Evolutionary conservation across 495 filamentous ascomycete genomes (phyloP), one percentile per base, ranked within the genome.

Genomic region (Polyplosphaeria fusca): DNA sequence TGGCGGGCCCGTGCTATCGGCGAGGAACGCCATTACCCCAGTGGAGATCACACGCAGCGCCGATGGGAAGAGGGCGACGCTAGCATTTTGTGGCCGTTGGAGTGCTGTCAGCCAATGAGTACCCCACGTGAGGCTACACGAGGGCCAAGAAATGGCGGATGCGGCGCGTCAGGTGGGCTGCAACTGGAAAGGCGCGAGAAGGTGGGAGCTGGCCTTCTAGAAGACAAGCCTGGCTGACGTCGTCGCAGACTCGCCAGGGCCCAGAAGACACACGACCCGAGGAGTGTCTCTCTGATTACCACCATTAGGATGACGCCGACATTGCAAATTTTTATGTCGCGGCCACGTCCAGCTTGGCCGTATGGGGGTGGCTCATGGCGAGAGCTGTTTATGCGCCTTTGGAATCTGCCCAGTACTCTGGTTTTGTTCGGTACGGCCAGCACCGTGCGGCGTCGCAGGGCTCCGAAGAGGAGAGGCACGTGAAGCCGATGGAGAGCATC

Each of bases 131-230:
- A 48, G 25, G 23, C 41, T 16, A 45, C 23, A n/a, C 41, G 5
- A 55, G 28, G n/a, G 53, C 53, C 44, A 42, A 47, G 53, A 5
- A 48, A 38, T 35, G 24, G 14, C 27, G 53, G 14, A 3, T 9
- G 50, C 23, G 18, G 18, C 27, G 13, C n/a, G 22, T 14, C 9
- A 5, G 54, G n/a, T 24, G 4, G 24, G n/a, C 12, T 47, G 23
- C 9, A 40, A 48, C 39, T 23, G 23, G 43, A 28, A 56, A 28
- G 37, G 43, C 19, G 5, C 16, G 50, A n/a, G 46, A 44, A 42
- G 18, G 47, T 43, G 35, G 38, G 47, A 26, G 50, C 26, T n/a
- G 16, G 42, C 37, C 55, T 58, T 58, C 55, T 58, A 58, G 55
- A 58, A 58, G 55, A 26, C 50, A 38, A 14, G 25, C 23, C 35